Evolutionary conservation across 257 asterid species (phyloP).

Genomic region (Capsicum chinense): DNA sequence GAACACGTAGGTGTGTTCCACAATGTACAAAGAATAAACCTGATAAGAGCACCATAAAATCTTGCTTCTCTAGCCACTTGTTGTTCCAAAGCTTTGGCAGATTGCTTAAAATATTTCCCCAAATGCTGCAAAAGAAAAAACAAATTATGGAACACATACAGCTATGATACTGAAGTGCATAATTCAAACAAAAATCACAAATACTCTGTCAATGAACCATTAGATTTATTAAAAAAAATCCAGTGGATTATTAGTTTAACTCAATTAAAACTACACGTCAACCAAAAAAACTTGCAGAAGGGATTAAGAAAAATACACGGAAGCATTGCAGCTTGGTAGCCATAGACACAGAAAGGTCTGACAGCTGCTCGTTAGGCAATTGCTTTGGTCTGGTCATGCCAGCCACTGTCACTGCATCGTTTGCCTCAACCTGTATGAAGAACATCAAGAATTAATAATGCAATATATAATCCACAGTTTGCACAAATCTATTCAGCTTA

Average conservation of each 20-base stretch:
- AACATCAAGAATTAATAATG: slow-evolving; percentile 32
- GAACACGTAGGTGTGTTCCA: not conserved
- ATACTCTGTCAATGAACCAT: not conserved
- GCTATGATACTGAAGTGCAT: not conserved
- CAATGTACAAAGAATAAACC: slow-evolving; percentile 44
- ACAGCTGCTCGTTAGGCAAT: slow-evolving; percentile 79
- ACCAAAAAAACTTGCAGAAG: slow-evolving; percentile 20
- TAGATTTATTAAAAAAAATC: not conserved
- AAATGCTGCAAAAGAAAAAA: slow-evolving; percentile 62
- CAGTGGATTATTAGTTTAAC: slow-evolving; percentile 19
- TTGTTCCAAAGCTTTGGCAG: slow-evolving; percentile 87
- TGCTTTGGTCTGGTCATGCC: slow-evolving; percentile 95
- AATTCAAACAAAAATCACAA: not conserved
- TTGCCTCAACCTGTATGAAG: slow-evolving; percentile 78
- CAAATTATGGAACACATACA: not conserved
- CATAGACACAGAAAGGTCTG: slow-evolving; percentile 93
- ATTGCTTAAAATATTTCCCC: slow-evolving; percentile 94
- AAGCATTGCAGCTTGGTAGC: slow-evolving; percentile 95
- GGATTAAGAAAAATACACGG: slow-evolving; percentile 58
- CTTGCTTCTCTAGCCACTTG: slow-evolving; percentile 90
- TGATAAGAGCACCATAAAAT: slow-evolving; percentile 96
- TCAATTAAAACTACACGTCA: not conserved
- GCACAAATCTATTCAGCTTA: slow-evolving; percentile 20
- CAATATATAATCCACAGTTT: not conserved
- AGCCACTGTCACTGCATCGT: slow-evolving; percentile 93